Percentiles rank a stretch among this genome's conserved stretches.
Evolutionary conservation across 1,139 yeast genomes (phyloP).

Genomic region (Pneumocystis jirovecii): DNA sequence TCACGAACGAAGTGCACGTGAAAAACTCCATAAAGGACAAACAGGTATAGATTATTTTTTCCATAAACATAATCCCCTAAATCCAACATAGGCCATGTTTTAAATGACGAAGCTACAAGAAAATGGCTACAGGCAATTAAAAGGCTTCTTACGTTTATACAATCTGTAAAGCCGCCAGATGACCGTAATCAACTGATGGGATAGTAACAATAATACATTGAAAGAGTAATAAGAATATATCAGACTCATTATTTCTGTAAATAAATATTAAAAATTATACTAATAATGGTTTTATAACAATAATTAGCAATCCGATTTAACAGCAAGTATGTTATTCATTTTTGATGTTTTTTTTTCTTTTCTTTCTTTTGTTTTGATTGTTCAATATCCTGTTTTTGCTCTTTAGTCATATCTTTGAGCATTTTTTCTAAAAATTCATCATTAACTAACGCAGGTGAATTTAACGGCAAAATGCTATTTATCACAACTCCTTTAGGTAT

Average conservation of each 20-base stretch:
- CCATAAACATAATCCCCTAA: conserved; percentile 7
- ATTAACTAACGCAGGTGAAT: conserved; percentile 62
- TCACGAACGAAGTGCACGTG: conserved; percentile 53
- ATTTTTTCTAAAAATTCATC: conserved; percentile 67
- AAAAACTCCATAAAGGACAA: conserved; percentile 24
- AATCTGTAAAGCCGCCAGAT: not conserved
- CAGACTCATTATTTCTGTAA: not conserved
- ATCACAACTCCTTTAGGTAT: conserved; percentile 69
- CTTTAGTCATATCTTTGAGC: conserved; percentile 40
- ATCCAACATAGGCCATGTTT: conserved; percentile 45
- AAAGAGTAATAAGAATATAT: conserved; percentile 12
- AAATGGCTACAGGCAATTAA: conserved; percentile 18
- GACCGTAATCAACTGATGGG: not conserved
- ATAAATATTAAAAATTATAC: conserved; percentile 14
- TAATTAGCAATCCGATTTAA: conserved; percentile 11
- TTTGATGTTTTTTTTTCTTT: conserved; percentile 12
- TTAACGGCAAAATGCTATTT: conserved; percentile 76
- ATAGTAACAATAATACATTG: not conserved
- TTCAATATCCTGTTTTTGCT: conserved; percentile 24
- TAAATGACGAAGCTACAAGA: conserved; percentile 63
- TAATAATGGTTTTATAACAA: conserved; percentile 17
- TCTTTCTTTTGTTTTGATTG: not conserved
- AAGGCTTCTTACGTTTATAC: conserved; percentile 7
- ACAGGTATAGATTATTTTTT: conserved; percentile 16
- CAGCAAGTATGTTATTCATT: conserved; percentile 5